These are phyloP conservation scores for Carex cristatella DNA, from an alignment of 176 grass and related monocot genomes.

Conservation along the genomic window DNA sequence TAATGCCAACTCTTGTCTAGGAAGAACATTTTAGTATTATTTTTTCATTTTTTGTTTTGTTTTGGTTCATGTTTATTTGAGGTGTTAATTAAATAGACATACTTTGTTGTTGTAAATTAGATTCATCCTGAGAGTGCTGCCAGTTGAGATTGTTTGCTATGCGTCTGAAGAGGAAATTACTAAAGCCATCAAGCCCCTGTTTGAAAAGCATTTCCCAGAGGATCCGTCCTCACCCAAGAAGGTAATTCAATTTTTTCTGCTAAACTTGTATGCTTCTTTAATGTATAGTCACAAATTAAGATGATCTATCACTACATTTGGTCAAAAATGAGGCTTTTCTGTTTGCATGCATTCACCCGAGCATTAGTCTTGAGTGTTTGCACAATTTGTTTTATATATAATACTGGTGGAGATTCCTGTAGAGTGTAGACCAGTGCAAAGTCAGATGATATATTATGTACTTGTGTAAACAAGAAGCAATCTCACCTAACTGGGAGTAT, in stretches of 20 bases:
- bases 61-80: not conserved
- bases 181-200: slow-evolving; percentile 64
- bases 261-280: not conserved
- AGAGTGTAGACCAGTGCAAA: not conserved
- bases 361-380: not conserved
- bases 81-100: not conserved
- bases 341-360: not conserved
- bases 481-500: not conserved
- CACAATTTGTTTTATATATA: not conserved
- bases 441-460: not conserved
- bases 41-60: not conserved
- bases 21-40: not conserved
- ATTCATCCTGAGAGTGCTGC: slow-evolving; percentile 83
- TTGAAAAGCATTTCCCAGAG: slow-evolving; percentile 65
- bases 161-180: slow-evolving; percentile 91
- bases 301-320: not conserved
- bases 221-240: slow-evolving; percentile 49
- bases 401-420: not conserved
- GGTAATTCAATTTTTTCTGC: slow-evolving; percentile 32
- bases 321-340: not conserved
- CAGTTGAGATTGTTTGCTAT: slow-evolving; percentile 87
- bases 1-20: not conserved
- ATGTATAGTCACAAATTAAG: not conserved
- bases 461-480: not conserved
- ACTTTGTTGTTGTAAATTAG: slow-evolving; percentile 23